Base-by-base conservation (phyloP, 169 alveolate genomes). In the Eimeria tenella region DNA sequence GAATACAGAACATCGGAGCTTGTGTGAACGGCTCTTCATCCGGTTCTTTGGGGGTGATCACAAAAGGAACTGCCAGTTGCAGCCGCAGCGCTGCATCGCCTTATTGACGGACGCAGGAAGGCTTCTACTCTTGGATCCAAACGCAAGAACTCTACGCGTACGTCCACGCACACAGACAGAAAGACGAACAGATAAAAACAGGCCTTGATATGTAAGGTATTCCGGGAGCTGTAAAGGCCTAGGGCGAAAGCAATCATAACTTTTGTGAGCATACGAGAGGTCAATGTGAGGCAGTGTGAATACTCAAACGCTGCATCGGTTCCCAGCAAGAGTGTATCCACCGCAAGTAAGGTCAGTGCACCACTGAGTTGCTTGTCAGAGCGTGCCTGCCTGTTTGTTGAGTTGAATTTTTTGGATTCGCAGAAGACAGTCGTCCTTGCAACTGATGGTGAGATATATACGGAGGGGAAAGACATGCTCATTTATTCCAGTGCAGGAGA, bases 51-150 rank as follows among this genome's bases (percentile, higher is more conserved):
- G 91, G 79, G 50, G 70, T 5, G 56, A 60, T 77, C 77, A 83
- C 77, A 83, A 82, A 25, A 62, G 73, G 73, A 83, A 83, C 10
- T 83, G 91, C 91, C 91, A 83, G 79, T 13, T 88, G 75, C 86
- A 88, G 87, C 93, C 93, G 31, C 86, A 88, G 87, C 93, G 86
- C 52, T 88, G 93, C 75, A 60, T 88, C 15, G 93, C 79, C 5
- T 62, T 88, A 10, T 7, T 88, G 63, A 71, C 93, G 17, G 93
- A 88, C 13, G 19, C 56, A 50, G 75, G 86, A 3, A 49, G 93
- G 19, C 65, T 88, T 68, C 87, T 88, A 55, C 87, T 88, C 19
- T 15, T 88, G 50, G 93, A 88, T 52, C 93, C 93, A n/a, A 70
- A n/a, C 75, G 73, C 58, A 25, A 56, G 31, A 15, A 53, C 75